Conservation (phyloP, 169 alveolate species). For the Plasmodium knowlesi region DNA sequence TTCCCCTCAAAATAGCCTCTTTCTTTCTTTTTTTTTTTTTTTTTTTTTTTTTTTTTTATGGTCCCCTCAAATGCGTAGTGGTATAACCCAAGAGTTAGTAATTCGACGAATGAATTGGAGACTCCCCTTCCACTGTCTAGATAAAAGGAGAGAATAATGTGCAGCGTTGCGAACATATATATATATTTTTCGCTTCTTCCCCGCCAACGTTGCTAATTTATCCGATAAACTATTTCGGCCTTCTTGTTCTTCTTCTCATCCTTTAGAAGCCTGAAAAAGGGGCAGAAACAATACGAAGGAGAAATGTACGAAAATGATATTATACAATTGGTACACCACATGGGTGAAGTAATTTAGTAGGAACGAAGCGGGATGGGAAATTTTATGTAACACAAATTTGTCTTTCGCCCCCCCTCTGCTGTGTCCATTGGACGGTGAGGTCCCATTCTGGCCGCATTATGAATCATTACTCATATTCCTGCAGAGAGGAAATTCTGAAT, state of each 20-base stretch:
- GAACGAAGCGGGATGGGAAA: neutral
- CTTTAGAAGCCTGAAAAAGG: constrained; percentile 18
- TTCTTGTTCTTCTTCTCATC: constrained; percentile 51
- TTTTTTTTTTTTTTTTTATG: too few species aligned
- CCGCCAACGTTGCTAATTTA: constrained; percentile 1
- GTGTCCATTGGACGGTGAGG: neutral
- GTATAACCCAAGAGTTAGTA: neutral
- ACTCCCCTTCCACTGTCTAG: neutral
- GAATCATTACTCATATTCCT: constrained; percentile 55
- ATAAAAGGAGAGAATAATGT: neutral
- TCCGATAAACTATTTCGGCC: constrained; percentile 32
- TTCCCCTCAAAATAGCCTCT: neutral
- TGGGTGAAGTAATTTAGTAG: neutral
- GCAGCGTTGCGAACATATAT: neutral
- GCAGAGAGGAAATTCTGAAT: constrained; percentile 39
- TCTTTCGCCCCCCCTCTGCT: neutral
- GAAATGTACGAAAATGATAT: neutral
- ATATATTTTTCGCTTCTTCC: neutral
- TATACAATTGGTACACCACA: neutral
- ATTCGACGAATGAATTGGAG: neutral
- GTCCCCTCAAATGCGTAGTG: neutral
- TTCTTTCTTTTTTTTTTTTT: neutral
- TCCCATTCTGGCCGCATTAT: neutral
- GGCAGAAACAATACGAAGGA: neutral
- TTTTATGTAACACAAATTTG: neutral